phyloP scores from a whole-genome alignment of 1,139 yeast genomes.

The Lodderomyces theae region DNA sequence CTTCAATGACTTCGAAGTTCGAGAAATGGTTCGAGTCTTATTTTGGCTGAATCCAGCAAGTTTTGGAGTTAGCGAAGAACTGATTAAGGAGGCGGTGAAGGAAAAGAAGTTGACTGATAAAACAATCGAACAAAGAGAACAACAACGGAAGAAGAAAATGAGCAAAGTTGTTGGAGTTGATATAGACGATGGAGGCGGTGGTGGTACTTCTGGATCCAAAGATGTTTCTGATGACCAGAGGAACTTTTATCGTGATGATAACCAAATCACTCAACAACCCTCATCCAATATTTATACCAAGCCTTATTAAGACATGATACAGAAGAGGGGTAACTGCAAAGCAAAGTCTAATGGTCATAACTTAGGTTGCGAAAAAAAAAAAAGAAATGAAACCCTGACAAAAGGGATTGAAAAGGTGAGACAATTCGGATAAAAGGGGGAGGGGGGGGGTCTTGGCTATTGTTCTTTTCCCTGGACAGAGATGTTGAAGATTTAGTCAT shows the following conservation, averaged over 20 bases:
- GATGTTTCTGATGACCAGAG: not conserved
- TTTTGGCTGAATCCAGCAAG: constrained; percentile 56
- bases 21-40: constrained; percentile 50
- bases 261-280: not conserved
- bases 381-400: too few species aligned
- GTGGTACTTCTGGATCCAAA: not conserved
- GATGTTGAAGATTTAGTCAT: too few species aligned
- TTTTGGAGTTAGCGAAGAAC: constrained; percentile 55
- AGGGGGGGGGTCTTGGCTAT: too few species aligned
- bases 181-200: not conserved
- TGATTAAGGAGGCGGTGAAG: constrained; percentile 36
- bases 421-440: too few species aligned
- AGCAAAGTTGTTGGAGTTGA: constrained; percentile 7
- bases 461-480: too few species aligned
- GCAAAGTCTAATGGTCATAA: too few species aligned
- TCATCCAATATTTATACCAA: not conserved
- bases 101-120: constrained; percentile 39
- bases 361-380: not conserved
- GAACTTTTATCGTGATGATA: not conserved
- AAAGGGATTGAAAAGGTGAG: too few species aligned
- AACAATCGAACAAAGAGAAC: constrained; percentile 28
- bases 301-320: not conserved
- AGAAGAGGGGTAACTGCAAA: too few species aligned
- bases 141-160: constrained; percentile 14
- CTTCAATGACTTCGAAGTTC: constrained; percentile 54